phyloP scores from a whole-genome alignment of 2,329 filamentous ascomycete species.

The Aspergillus viridinutans region DNA sequence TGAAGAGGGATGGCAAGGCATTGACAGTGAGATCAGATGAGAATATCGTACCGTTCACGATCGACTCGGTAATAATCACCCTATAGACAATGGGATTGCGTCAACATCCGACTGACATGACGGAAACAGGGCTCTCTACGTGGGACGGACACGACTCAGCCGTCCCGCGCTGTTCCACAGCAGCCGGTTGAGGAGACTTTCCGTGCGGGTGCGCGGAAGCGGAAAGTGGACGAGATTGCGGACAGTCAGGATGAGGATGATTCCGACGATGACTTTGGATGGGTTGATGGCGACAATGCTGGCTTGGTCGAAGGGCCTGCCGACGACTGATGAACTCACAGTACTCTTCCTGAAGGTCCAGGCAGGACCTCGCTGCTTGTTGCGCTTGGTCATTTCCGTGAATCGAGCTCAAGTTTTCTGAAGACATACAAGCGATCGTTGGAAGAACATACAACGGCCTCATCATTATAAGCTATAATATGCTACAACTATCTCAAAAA shows the following conservation, averaged over 20 bases:
- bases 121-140: slow-evolving; percentile 11
- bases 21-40: slow-evolving; percentile 22
- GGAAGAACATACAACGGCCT: not conserved
- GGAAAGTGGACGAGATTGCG: slow-evolving; percentile 42
- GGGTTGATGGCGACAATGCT: slow-evolving; percentile 20
- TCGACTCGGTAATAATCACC: slow-evolving; percentile 31
- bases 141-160: slow-evolving; percentile 7
- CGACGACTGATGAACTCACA: not conserved
- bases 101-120: not conserved
- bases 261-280: slow-evolving; percentile 30
- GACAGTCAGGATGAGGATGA: slow-evolving; percentile 43
- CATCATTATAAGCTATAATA: not conserved
- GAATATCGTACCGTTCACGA: slow-evolving; percentile 38
- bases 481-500: not conserved
- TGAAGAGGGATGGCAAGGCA: slow-evolving; percentile 59
- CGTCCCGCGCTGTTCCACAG: slow-evolving; percentile 2
- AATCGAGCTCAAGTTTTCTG: too few relatives aligned
- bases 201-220: slow-evolving; percentile 28
- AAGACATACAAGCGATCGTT: not conserved
- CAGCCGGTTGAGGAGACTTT: slow-evolving; percentile 8
- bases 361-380: not conserved
- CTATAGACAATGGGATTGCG: not conserved
- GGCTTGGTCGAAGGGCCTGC: slow-evolving; percentile 6
- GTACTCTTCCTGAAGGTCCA: not conserved
- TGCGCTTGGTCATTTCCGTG: too few relatives aligned